phyloP scores from a whole-genome alignment of 2,329 filamentous ascomycete species.

The Colletotrichum liriopes region DNA sequence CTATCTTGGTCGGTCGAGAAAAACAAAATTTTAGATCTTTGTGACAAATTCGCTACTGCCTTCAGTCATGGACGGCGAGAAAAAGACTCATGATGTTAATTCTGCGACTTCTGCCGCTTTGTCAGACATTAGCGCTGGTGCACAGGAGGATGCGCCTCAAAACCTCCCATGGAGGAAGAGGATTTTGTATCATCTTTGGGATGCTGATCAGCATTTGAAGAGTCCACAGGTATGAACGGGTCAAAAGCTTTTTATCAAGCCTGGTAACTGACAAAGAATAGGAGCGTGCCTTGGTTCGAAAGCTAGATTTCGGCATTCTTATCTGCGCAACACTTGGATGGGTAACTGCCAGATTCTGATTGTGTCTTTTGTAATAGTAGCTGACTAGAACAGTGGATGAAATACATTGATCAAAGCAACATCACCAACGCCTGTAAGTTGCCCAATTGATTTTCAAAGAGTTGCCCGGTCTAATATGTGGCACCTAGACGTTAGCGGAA shows the following conservation, averaged over 20 bases:
- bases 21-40: not conserved
- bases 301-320: constrained; percentile 25
- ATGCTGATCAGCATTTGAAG: constrained; percentile 24
- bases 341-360: not conserved
- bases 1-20: too few species aligned
- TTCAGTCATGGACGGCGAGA: constrained; percentile 7
- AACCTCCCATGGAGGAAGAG: not conserved
- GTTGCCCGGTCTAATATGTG: not conserved
- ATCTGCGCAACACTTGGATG: constrained; percentile 27
- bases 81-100: constrained; percentile 7
- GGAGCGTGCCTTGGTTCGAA: constrained; percentile 25
- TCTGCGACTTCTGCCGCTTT: not conserved
- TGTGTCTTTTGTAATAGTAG: not conserved
- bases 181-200: constrained; percentile 28
- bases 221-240: not conserved
- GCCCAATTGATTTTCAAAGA: not conserved
- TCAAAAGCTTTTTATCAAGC: too few species aligned
- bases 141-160: constrained; percentile 2
- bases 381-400: constrained; percentile 22
- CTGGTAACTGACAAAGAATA: not conserved
- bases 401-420: constrained; percentile 35
- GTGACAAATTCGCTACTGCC: not conserved
- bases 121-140: constrained; percentile 5
- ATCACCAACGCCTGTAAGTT: constrained; percentile 32
- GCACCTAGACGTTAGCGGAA: constrained; percentile 3